Base-by-base conservation (phyloP, 768 basidiomycete genomes). In the Psilocybe azurescens region DNA sequence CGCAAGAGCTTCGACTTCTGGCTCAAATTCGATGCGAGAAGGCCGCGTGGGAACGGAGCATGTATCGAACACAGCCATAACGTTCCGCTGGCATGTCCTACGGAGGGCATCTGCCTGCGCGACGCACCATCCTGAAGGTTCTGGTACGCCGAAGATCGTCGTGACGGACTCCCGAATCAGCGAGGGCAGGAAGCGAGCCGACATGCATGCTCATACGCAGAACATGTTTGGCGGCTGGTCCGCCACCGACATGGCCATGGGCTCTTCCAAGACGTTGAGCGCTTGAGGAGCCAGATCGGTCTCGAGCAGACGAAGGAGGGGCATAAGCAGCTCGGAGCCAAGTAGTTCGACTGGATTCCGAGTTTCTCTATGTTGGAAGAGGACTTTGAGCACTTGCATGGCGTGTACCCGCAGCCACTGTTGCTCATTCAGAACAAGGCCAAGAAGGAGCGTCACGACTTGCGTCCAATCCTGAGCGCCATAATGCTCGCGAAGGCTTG, bases 191-290 rank as follows among this genome's bases (percentile, higher is more conserved):
- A 36, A 75, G 73, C 6, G 72, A 66, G 30, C 81, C 83, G 24
- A 82, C 72, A 65, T 91, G 89, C 86, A 95, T 89, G 74, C 94
- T 95, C 93, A 96, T 94, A 5, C 93, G 86, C 24, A 96, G 80
- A n/a, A 95, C 91, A 66, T 94, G 90, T 61, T 90, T 90, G 0
- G 93, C 92, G 0, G 89, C 83, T 51, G 86, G 88, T 24, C 91
- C 90, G 20, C 89, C 88, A 47, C 88, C 1, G 87, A 86, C 76
- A 95, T 89, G 18, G 83, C 85, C 74, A 93, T 87, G 0, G 95
- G 95, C 67, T 95, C 91, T 68, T 97, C 95, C 5, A 98, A 83
- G n/a, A 98, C 94, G 52, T 96, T 95, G 51, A 98, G 81, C 1
- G 95, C 95, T 63, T 92, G 87, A 7, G 89, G 75, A 9, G 95